phyloP scores from a whole-genome alignment of 768 basidiomycete genomes.

The Daedaleopsis sinensis region DNA sequence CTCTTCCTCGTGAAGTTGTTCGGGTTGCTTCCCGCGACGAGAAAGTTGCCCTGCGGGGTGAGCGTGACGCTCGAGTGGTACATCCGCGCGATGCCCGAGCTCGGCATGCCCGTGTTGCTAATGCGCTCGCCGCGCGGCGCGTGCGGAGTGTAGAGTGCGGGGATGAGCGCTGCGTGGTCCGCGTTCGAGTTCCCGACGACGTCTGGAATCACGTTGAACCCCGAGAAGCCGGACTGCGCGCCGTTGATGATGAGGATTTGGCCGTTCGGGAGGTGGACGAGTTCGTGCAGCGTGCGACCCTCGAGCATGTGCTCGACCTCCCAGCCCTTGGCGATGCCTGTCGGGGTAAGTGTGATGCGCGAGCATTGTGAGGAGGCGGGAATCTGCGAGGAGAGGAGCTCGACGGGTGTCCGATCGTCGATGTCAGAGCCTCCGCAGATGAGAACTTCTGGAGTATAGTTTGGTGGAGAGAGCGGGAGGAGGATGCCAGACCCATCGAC shows the following conservation, averaged over 20 bases:
- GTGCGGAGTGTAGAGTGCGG: constrained; percentile 66
- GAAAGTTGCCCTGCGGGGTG: constrained; percentile 68
- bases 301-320: constrained; percentile 74
- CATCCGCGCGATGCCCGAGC: constrained; percentile 69
- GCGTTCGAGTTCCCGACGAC: constrained; percentile 81
- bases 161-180: constrained; percentile 66
- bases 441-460: constrained; percentile 69
- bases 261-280: constrained; percentile 80
- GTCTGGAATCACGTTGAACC: constrained; percentile 70
- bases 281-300: constrained; percentile 77
- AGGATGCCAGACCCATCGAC: constrained; percentile 76
- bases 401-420: constrained; percentile 56
- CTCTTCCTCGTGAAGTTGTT: constrained; percentile 70
- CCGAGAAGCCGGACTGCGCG: constrained; percentile 67
- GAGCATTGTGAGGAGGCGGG: constrained; percentile 75
- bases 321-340: constrained; percentile 73
- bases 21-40: constrained; percentile 86
- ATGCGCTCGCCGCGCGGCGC: constrained; percentile 61
- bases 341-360: constrained; percentile 63
- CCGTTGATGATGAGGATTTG: constrained; percentile 78
- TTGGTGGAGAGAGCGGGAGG: constrained; percentile 66
- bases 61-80: constrained; percentile 84
- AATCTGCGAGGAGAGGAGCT: constrained; percentile 70
- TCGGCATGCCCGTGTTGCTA: constrained; percentile 55
- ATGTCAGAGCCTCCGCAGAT: constrained; percentile 71